Evolutionary conservation across 495 filamentous ascomycete species (phyloP).

Genomic region (Aspergillus campestris): DNA sequence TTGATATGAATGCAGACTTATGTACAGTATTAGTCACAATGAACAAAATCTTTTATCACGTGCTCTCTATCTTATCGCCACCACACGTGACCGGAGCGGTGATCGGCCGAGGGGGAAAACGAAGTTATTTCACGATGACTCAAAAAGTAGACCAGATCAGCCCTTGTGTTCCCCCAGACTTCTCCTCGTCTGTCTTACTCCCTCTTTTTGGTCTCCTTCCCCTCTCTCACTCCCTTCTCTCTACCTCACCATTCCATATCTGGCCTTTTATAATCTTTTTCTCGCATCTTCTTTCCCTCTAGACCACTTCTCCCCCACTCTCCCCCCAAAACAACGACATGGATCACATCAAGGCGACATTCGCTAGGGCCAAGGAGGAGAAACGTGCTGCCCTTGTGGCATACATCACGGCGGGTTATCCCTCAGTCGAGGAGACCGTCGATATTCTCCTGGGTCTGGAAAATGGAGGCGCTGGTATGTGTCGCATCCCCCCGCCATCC

Average conservation of each 20-base stretch:
- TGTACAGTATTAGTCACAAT: too few species aligned
- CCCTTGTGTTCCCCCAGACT: not conserved
- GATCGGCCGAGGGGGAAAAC: too few species aligned
- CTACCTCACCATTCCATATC: not conserved
- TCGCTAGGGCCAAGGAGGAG: constrained; percentile 74
- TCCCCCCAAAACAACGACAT: constrained; percentile 30
- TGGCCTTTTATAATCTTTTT: not conserved
- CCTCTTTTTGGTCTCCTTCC: not conserved
- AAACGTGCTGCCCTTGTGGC: constrained; percentile 70
- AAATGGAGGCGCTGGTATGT: constrained; percentile 80
- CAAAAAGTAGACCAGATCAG: not conserved
- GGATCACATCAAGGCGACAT: constrained; percentile 80
- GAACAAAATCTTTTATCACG: not conserved
- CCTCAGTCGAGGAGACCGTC: constrained; percentile 70
- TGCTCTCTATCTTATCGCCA: not conserved
- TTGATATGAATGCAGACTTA: too few species aligned
- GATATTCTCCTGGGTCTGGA: constrained; percentile 84
- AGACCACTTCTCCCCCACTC: constrained; percentile 3
- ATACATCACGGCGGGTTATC: constrained; percentile 94
- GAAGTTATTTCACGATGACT: not conserved
- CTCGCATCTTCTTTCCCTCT: not conserved
- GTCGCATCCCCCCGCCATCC: constrained; percentile 1
- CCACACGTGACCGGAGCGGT: not conserved
- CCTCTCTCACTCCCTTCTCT: not conserved
- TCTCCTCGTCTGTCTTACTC: not conserved